Conservation (phyloP, 768 basidiomycete genomes). For the Pleurotus sapidus region DNA sequence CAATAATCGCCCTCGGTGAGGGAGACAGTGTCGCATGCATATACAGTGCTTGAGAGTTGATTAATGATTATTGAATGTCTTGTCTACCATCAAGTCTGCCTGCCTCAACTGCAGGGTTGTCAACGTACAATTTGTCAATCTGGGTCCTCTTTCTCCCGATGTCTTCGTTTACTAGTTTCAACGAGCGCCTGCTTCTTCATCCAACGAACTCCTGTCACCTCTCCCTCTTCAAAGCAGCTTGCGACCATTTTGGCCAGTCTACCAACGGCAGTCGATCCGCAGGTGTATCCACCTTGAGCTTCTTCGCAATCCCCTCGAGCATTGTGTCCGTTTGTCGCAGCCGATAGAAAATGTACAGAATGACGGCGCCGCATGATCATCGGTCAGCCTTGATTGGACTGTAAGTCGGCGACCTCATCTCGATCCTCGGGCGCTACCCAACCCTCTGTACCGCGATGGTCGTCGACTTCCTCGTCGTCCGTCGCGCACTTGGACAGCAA, state of each 20-base stretch:
- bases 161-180: too few relatives aligned
- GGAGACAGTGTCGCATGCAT: too few relatives aligned
- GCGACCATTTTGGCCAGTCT: background rate
- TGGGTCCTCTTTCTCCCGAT: too few relatives aligned
- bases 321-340: background rate
- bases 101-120: too few relatives aligned
- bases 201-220: too few relatives aligned
- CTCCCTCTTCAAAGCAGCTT: too few relatives aligned
- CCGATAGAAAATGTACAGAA: slow-evolving; percentile 5
- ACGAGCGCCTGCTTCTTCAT: too few relatives aligned
- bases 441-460: slow-evolving; percentile 2
- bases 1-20: too few relatives aligned
- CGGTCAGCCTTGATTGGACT: slow-evolving; percentile 11
- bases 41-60: too few relatives aligned
- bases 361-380: slow-evolving; percentile 10
- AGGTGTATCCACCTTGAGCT: background rate
- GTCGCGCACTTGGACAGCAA: slow-evolving; percentile 6
- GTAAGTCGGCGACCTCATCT: background rate
- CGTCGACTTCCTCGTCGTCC: background rate
- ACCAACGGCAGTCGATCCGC: background rate
- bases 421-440: slow-evolving; percentile 11
- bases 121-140: too few relatives aligned
- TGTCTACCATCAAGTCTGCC: too few relatives aligned
- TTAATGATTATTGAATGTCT: too few relatives aligned
- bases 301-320: slow-evolving; percentile 1